Percentiles rank a stretch among this genome's conserved stretches.
Conservation (phyloP, 257 asterid genomes). For the Leptodermis oblonga region DNA sequence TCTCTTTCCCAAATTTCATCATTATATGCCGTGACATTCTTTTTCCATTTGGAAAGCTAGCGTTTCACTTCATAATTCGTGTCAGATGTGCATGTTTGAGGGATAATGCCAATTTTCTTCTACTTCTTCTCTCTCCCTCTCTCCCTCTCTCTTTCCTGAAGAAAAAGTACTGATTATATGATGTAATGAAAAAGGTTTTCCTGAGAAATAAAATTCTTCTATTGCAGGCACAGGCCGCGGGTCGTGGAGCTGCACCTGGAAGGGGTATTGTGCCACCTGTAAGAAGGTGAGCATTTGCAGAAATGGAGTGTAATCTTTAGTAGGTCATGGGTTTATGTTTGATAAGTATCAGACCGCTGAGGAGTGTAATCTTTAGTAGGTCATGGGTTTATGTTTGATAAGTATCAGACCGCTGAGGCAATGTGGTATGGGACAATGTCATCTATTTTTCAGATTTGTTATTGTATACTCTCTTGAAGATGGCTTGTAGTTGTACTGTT, state of each 20-base stretch:
- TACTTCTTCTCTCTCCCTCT: no score
- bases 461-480: neutral
- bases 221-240: constrained; percentile 84
- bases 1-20: neutral
- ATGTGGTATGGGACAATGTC: constrained; percentile 3
- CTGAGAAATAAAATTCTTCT: constrained; percentile 16
- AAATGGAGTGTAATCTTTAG: neutral
- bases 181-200: neutral
- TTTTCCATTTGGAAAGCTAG: neutral
- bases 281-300: constrained; percentile 50
- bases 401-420: neutral
- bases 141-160: no score
- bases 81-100: no score
- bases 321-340: neutral
- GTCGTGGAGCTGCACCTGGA: constrained; percentile 89
- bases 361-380: no score
- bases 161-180: no score
- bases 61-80: neutral
- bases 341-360: no score
- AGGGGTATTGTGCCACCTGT: constrained; percentile 82
- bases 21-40: neutral
- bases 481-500: constrained; percentile 5
- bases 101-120: no score
- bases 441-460: constrained; percentile 4
- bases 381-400: no score